These are phyloP conservation scores for Gracilaria gracilis DNA, from an alignment of 23 red algal species.

Conservation along the genomic window DNA sequence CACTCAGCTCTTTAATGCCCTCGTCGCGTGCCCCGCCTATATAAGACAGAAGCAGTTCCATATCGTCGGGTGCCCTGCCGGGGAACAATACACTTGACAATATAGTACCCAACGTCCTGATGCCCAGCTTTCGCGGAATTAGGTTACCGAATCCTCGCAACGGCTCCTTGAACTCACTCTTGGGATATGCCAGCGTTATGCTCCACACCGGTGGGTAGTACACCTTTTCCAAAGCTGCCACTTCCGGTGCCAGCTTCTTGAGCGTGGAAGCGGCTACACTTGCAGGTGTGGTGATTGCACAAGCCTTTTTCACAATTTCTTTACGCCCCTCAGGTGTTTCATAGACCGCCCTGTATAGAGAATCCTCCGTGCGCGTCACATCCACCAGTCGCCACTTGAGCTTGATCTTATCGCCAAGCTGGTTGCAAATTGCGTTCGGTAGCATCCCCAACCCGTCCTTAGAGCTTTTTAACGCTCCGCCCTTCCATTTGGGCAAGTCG, in stretches of 20 bases:
- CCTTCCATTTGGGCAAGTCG: slow-evolving; percentile 74
- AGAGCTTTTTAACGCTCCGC: slow-evolving; percentile 89
- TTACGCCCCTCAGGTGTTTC: slow-evolving; percentile 56
- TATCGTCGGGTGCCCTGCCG: slow-evolving; percentile 79
- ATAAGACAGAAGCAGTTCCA: slow-evolving; percentile 90
- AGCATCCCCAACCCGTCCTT: slow-evolving; percentile 79
- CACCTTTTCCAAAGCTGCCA: slow-evolving; percentile 63
- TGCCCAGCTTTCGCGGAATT: slow-evolving; percentile 84
- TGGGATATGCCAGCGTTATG: slow-evolving; percentile 89
- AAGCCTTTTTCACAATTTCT: slow-evolving; percentile 58
- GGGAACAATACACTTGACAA: slow-evolving; percentile 95
- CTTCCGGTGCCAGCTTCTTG: slow-evolving; percentile 35
- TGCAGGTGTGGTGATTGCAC: slow-evolving; percentile 87
- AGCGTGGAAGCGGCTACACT: slow-evolving; percentile 63
- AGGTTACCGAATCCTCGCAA: slow-evolving; percentile 96
- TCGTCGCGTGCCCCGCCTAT: slow-evolving; percentile 92
- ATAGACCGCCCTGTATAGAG: slow-evolving; percentile 51
- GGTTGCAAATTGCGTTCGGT: slow-evolving; percentile 55
- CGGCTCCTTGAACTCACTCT: slow-evolving; percentile 58
- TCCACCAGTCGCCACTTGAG: slow-evolving; percentile 58
- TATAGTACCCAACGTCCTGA: slow-evolving; percentile 95
- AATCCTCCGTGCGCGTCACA: not conserved
- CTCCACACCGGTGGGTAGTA: slow-evolving; percentile 85
- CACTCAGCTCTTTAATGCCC: slow-evolving; percentile 68
- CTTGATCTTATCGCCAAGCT: slow-evolving; percentile 71